phyloP scores from a whole-genome alignment of 495 filamentous ascomycete species.

The Lasiosphaeris hirsuta region DNA sequence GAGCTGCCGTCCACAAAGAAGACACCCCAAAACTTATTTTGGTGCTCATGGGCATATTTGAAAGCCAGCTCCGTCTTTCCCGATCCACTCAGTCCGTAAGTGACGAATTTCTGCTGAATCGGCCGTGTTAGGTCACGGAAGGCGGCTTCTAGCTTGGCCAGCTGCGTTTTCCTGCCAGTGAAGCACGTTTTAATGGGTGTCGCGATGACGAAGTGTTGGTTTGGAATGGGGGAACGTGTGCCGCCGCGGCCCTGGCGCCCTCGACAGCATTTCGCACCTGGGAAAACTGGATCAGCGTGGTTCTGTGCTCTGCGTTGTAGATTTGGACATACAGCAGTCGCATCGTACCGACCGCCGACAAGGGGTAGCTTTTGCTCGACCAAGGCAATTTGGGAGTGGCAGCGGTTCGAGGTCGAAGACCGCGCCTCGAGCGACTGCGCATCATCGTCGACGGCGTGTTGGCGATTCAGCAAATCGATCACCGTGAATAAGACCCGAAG shows the following conservation, averaged over 20 bases:
- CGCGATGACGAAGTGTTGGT: conserved; percentile 2
- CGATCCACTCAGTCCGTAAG: conserved; percentile 35
- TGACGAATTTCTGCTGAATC: conserved; percentile 25
- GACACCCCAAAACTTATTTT: conserved; percentile 24
- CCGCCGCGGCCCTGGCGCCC: not conserved
- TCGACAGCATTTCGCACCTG: not conserved
- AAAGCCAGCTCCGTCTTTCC: conserved; percentile 40
- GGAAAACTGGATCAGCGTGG: not conserved
- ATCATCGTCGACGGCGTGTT: not conserved
- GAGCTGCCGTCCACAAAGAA: conserved; percentile 13
- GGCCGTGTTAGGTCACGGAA: not conserved
- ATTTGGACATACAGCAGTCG: not conserved
- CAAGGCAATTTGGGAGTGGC: not conserved
- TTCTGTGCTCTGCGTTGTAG: not conserved
- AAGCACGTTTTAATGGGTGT: conserved; percentile 8
- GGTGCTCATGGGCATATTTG: conserved; percentile 34
- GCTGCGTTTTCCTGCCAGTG: conserved; percentile 1
- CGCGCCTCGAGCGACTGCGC: not conserved
- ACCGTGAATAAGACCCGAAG: not conserved
- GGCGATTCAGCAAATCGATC: not conserved
- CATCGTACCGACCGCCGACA: not conserved
- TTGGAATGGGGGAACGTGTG: not conserved
- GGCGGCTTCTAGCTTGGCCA: conserved; percentile 1
- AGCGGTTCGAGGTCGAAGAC: not conserved
- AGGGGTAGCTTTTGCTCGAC: not conserved